A percentile compares a stretch with the other conserved stretches of the same genome.
Conservation (phyloP, 2,329 filamentous ascomycete species). For the Ophiostoma tasmaniense region DNA sequence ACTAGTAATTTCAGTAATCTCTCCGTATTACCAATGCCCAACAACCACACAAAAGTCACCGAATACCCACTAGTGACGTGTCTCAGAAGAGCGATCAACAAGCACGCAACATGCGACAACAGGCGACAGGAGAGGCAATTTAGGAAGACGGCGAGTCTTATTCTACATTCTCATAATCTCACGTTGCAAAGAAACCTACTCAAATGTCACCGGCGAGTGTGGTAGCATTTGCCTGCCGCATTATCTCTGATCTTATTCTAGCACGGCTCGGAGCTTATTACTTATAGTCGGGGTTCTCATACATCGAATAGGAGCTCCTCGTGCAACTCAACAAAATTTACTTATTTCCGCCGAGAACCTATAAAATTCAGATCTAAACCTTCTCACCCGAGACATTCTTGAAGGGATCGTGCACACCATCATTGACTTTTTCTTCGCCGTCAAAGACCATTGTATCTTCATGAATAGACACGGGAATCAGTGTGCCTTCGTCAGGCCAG, state of each 20-base stretch:
- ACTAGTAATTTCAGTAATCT: background rate
- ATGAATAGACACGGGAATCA: background rate
- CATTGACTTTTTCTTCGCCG: background rate
- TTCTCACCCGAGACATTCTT: background rate
- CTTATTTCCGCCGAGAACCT: background rate
- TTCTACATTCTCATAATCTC: background rate
- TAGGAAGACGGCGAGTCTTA: background rate
- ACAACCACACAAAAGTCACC: background rate
- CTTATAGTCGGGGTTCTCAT: background rate
- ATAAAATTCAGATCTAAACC: background rate
- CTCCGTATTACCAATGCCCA: background rate
- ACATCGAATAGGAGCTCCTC: background rate
- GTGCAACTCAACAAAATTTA: background rate
- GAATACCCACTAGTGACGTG: background rate
- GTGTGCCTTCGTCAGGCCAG: background rate
- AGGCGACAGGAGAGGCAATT: background rate
- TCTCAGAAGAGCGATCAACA: background rate
- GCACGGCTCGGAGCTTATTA: conserved; percentile 1
- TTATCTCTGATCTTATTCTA: background rate
- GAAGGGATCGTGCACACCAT: background rate
- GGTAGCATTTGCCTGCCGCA: background rate
- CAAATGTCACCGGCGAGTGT: background rate
- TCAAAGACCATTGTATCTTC: background rate
- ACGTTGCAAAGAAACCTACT: background rate
- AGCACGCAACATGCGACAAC: background rate